phyloP scores from a whole-genome alignment of 352 stramenopile genomes.

The Globisporangium parvum region DNA sequence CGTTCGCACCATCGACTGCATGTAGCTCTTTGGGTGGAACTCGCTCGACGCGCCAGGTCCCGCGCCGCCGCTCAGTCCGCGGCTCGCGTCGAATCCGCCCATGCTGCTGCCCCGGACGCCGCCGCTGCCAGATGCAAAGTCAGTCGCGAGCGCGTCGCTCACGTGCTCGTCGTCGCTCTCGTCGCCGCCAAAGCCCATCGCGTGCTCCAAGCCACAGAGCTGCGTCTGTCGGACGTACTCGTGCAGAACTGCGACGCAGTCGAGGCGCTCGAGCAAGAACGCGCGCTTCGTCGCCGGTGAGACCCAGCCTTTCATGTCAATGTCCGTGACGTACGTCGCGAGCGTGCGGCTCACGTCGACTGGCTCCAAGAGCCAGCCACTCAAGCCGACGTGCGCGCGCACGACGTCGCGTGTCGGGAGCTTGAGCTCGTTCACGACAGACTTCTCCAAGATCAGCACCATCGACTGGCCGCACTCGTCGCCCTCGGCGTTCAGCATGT shows the following conservation, averaged over 20 bases:
- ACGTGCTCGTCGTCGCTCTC: slow-evolving; percentile 31
- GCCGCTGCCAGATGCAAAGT: slow-evolving; percentile 21
- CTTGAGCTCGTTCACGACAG: slow-evolving; percentile 71
- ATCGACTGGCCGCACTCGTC: slow-evolving; percentile 51
- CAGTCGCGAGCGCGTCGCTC: too few relatives aligned
- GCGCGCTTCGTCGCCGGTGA: slow-evolving; percentile 33
- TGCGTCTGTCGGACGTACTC: slow-evolving; percentile 65
- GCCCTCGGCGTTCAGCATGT: slow-evolving; percentile 27
- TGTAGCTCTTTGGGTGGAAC: slow-evolving; percentile 77
- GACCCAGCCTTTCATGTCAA: slow-evolving; percentile 53
- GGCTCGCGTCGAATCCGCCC: too few relatives aligned
- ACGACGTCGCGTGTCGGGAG: slow-evolving; percentile 28
- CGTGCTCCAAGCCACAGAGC: slow-evolving; percentile 32
- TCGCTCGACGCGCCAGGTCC: slow-evolving; percentile 22
- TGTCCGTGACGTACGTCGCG: slow-evolving; percentile 67
- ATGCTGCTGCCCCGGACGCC: slow-evolving; percentile 1
- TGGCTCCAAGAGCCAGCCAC: slow-evolving; percentile 71
- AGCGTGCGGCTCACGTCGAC: slow-evolving; percentile 53
- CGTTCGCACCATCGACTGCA: slow-evolving; percentile 72
- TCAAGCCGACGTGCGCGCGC: slow-evolving; percentile 55
- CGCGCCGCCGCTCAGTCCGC: not conserved
- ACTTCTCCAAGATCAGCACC: slow-evolving; percentile 76
- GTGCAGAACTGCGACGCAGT: slow-evolving; percentile 52
- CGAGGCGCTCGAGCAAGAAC: slow-evolving; percentile 55
- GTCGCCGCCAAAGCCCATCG: slow-evolving; percentile 38